Base-by-base conservation (phyloP, 2,329 filamentous ascomycete genomes). In the Sclerotinia subarctica region DNA sequence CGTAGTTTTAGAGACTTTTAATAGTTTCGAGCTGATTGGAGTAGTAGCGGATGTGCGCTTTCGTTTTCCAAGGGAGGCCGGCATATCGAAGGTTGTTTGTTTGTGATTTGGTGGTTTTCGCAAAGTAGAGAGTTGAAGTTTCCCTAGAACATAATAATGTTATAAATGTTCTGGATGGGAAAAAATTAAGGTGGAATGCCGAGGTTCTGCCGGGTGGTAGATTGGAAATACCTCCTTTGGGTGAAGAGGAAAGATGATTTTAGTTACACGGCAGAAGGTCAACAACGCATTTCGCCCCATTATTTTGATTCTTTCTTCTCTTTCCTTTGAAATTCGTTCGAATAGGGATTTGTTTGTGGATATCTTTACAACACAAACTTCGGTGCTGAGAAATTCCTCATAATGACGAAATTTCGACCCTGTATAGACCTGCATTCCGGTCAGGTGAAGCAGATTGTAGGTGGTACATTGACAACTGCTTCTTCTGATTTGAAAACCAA, bases 361-460 rank as follows among this genome's bases (percentile, higher is more conserved):
- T n/a, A 56, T 15, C 21, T 38, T n/a, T 1, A n/a, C 29, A 38
- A 8, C 6, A n/a, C 29, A 5, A 54, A 29, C 4, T 13, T 29
- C 11, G 4, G 24, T 7, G 13, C 17, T n/a, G 49, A 26, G 24
- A 29, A 42, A 15, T 21, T 52, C 29, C 35, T 35, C 32, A 81
- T 71, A 54, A 97, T 99, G 95, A 98, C 95, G 3, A 88, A 90
- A 74, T 99, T 99, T 77, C 86, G 95, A 51, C 95, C 95, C 26
- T 99, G 95, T 78, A 98, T 99, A 79, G 95, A 99, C 81, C 86
- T 99, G 65, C 95, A 99, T 79, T 90, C 94, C n/a, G 95, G 95
- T 19, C 90, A 94, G 78, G 95, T 99, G 69, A 99, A 99, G 83
- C 95, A 99, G 80, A 99, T 99, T 74, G 94, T 99, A 52, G 95